Base-by-base conservation (phyloP, 176 grass and related monocot species). In the Zoysia pacifica region DNA sequence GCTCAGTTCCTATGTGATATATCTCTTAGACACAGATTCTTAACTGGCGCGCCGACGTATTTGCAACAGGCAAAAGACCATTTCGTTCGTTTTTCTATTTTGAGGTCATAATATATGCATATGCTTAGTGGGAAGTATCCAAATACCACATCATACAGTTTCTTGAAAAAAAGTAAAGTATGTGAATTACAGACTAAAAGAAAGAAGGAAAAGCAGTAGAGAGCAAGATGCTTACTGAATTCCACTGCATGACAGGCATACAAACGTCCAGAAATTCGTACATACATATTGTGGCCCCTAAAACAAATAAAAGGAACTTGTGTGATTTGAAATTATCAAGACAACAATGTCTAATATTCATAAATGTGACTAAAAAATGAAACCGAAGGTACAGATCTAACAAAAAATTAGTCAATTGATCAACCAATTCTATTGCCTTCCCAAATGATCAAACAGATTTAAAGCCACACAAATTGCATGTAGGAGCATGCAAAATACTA, bases 241-340 rank as follows among this genome's bases (percentile, higher is more conserved):
- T 73, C 92, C 92, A 81, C 92, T 93, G 76, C 96, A 99, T n/a
- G 93, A 76, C 41, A 89, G 44, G 71, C 96, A 99, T 52, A 91
- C 52, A 38, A 99, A 99, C 79, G 92, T 99, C 96, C 96, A 99
- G 55, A 99, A 99, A 82, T 91, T 95, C 48, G 86, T 95, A 38
- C 96, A 99, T 44, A 99, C 90, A 80, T 99, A 99, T 77, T 99
- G 96, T 46, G 88, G 90, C 48, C 96, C 92, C 96, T 99, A 71
- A 37, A 78, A 81, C 5, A 71, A 71, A 80, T 7, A 60, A 76
- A 76, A 45, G 69, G 1, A 15, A 55, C 12, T 78, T 19, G 3
- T 39, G 18, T 64, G 10, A 48, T 75, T 62, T 14, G 52, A 65
- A 36, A 61, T 35, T 67, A 28, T 53, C 62, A 83, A 80, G 48